Conservation (phyloP, 768 basidiomycete species). For the Strobilomyces dryophilus region DNA sequence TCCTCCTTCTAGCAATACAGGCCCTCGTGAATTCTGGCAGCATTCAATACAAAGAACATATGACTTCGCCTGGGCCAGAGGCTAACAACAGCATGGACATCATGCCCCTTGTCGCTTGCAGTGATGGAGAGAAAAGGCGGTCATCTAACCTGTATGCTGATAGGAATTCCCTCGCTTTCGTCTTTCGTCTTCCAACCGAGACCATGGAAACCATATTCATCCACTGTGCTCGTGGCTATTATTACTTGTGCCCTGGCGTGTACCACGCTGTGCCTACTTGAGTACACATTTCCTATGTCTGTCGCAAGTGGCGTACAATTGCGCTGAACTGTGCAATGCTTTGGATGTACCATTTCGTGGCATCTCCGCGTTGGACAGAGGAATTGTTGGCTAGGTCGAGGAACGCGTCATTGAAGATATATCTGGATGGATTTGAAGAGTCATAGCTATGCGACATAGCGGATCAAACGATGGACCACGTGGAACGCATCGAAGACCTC, state of each 20-base stretch:
- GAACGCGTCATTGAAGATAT: background rate
- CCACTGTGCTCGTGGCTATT: background rate
- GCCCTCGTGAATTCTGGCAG: no score
- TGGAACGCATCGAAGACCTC: background rate
- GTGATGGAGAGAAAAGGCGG: background rate
- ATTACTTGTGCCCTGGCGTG: background rate
- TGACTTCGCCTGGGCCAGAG: no score
- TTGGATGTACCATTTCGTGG: background rate
- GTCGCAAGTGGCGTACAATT: background rate
- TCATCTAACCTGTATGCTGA: background rate
- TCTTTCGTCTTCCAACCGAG: slow-evolving; percentile 14
- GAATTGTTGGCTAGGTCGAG: background rate
- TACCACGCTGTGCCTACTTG: background rate
- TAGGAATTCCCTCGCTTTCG: slow-evolving; percentile 4
- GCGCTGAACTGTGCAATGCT: background rate
- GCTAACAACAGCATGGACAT: no score
- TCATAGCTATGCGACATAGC: background rate
- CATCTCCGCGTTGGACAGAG: background rate
- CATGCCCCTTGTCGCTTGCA: no score
- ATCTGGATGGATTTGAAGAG: background rate
- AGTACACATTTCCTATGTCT: background rate
- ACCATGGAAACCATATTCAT: slow-evolving; percentile 13
- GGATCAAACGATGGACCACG: background rate
- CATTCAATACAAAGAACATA: no score
- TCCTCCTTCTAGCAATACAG: no score